Evolutionary conservation across 2,329 filamentous ascomycete species (phyloP), one percentile per base, ranked within the genome.

Genomic region (Botryotinia globosa): DNA sequence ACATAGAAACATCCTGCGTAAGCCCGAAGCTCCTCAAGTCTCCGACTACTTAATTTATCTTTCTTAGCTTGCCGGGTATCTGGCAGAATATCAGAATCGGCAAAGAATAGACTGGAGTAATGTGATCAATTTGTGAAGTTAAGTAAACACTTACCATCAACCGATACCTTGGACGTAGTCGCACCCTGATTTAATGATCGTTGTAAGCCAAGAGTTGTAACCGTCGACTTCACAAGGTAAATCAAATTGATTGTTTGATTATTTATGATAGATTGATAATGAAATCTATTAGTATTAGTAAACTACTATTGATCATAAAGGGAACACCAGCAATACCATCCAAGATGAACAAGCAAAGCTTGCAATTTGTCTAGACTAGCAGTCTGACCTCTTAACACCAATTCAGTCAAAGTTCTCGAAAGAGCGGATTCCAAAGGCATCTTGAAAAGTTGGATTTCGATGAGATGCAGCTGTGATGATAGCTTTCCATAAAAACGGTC

Each of bases 281-380:
- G 74, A 67, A 74, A 75, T 74, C 74, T 74, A 58, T n/a, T 8
- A 20, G 25, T 6, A 32, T 59, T 45, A 66, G 20, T 25, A 10
- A 66, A 22, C 1, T 2, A 0, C 8, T 8, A 66, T 48, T 29
- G 22, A 34, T 14, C 5, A 16, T 44, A 20, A 3, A 72, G 20
- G 5, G 1, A 63, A 54, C 14, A 18, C 29, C 25, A 0, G 4
- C 29, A 72, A 61, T 34, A 78, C 78, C 78, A 79, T 25, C 77
- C 74, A 69, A 79, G 72, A 51, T 79, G 74, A 22, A 80, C 74
- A 58, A 79, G 74, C 73, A 79, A 71, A 14, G 75, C 78, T 71
- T 80, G 78, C 22, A 80, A 76, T 12, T 79, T 69, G 51, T 80
- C 78, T 65, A 80, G 59, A 69, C 74, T 77, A 71, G 77, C 78